Conservation (phyloP, 257 asterid species). For the Solanum chaucha region DNA sequence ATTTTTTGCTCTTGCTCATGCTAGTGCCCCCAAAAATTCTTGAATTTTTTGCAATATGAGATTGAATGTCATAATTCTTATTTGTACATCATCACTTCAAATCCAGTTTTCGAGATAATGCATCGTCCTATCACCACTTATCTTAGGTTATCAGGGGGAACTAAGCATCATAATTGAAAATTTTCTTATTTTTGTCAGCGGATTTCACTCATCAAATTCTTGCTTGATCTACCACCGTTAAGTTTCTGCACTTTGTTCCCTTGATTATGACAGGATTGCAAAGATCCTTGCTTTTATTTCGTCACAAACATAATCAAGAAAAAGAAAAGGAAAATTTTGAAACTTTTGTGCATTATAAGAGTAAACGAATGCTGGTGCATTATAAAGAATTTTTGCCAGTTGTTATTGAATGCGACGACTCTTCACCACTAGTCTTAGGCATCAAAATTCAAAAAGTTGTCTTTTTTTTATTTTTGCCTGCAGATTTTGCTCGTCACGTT, state of each 20-base stretch:
- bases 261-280: neutral
- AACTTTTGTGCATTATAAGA: neutral
- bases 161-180: neutral
- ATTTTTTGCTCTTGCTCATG: neutral
- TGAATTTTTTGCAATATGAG: neutral
- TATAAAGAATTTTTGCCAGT: neutral
- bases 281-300: neutral
- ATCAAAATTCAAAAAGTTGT: neutral
- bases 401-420: neutral
- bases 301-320: neutral
- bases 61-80: neutral
- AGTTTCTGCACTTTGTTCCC: neutral
- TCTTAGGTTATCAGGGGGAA: neutral
- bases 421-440: neutral
- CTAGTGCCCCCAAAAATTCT: neutral
- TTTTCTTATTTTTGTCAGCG: neutral
- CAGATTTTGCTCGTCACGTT: neutral
- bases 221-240: neutral
- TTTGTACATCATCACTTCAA: neutral
- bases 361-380: neutral
- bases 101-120: neutral
- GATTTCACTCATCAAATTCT: neutral
- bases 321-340: neutral
- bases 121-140: neutral
- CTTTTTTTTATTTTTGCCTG: neutral